Percentiles rank a stretch among this genome's conserved stretches.
These are phyloP conservation scores for Penicillium sp. DNA, from an alignment of 2,329 filamentous ascomycete species.

Conservation along the genomic window DNA sequence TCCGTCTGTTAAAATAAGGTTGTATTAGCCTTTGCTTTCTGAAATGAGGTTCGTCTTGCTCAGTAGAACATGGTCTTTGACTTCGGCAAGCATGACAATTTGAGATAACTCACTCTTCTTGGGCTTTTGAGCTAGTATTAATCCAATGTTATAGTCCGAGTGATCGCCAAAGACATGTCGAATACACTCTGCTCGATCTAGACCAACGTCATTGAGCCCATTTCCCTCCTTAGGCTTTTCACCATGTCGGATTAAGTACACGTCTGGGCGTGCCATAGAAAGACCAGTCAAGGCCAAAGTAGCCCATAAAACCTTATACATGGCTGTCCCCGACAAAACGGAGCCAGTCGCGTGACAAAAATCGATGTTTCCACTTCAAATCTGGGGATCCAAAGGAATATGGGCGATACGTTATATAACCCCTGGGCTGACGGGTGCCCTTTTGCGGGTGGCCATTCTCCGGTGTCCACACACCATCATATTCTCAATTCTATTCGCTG, in stretches of 20 bases:
- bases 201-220: constrained; percentile 1
- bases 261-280: background rate
- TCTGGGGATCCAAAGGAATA: background rate
- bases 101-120: constrained; percentile 1
- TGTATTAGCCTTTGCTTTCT: background rate
- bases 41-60: background rate
- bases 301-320: background rate
- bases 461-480: background rate
- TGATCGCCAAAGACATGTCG: constrained; percentile 1
- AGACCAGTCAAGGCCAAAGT: background rate
- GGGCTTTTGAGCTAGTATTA: constrained; percentile 8
- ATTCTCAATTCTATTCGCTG: background rate
- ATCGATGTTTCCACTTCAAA: background rate
- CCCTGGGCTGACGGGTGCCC: background rate
- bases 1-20: background rate
- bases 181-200: constrained; percentile 7
- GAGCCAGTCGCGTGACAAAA: background rate
- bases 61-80: too few relatives aligned
- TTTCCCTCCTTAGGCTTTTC: constrained; percentile 7
- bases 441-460: background rate
- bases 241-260: constrained; percentile 10
- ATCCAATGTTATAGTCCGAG: constrained; percentile 7
- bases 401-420: background rate
- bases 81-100: too few relatives aligned
- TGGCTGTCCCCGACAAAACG: background rate